Evolutionary conservation across 352 stramenopile species (phyloP).

Genomic region (Elongisporangium undulatum): DNA sequence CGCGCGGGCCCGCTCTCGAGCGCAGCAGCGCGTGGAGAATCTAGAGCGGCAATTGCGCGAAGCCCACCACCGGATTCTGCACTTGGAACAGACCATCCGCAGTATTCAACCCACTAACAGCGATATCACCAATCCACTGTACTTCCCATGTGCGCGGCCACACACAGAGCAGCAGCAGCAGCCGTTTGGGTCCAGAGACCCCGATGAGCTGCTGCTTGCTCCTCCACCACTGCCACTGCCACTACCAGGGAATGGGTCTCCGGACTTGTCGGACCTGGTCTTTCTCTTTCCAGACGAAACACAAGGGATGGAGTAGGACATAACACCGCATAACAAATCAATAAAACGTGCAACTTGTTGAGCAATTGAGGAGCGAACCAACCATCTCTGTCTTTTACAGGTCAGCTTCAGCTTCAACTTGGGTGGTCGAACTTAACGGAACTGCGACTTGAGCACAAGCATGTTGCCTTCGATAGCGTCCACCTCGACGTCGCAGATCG

Average conservation of each 20-base stretch:
- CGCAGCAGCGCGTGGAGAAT: conserved; percentile 43
- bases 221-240: not conserved
- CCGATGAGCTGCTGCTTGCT: not conserved
- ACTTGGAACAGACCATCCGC: not conserved
- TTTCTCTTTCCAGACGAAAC: not conserved
- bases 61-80: not conserved
- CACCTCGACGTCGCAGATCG: conserved; percentile 83
- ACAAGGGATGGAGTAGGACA: not conserved
- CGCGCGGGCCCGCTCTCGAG: conserved; percentile 43
- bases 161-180: not conserved
- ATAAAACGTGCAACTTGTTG: not conserved
- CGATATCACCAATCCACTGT: not conserved
- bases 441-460: conserved; percentile 84
- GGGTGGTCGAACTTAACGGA: conserved; percentile 45
- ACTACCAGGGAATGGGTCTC: not conserved
- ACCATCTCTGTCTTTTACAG: not conserved
- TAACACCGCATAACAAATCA: not conserved
- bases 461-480: conserved; percentile 79
- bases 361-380: not conserved
- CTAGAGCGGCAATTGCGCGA: conserved; percentile 18
- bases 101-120: not conserved
- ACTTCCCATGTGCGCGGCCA: not conserved
- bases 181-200: not conserved
- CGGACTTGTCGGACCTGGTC: not conserved
- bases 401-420: not conserved